Conservation (phyloP, 805 yeast species). For the Wickerhamiella lipophila region DNA sequence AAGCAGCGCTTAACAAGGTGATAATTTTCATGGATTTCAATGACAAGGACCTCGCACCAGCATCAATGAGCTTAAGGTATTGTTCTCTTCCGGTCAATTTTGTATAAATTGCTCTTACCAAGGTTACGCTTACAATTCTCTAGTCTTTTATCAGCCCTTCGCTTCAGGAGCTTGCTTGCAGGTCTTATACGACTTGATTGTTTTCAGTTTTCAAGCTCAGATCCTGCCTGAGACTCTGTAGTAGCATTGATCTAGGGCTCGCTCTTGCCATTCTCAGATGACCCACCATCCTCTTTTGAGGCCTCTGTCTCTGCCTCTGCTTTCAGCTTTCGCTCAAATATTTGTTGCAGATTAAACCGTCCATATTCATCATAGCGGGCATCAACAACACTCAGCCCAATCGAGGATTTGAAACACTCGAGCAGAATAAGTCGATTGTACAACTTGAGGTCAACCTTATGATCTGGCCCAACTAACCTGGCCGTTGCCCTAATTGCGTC, state of each 20-base stretch:
- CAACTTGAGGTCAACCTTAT: constrained; percentile 64
- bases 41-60: too few relatives aligned
- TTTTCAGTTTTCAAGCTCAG: too few relatives aligned
- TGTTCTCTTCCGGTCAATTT: too few relatives aligned
- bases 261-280: too few relatives aligned
- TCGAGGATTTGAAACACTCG: constrained; percentile 76
- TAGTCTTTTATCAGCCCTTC: too few relatives aligned
- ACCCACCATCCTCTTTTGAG: too few relatives aligned
- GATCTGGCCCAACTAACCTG: constrained; percentile 55
- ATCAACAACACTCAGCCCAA: constrained; percentile 76
- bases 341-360: constrained; percentile 71
- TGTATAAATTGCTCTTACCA: too few relatives aligned
- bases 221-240: not conserved
- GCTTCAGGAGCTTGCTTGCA: too few relatives aligned
- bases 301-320: not conserved
- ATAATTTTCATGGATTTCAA: not conserved
- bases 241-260: not conserved
- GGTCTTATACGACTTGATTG: too few relatives aligned
- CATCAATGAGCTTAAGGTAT: too few relatives aligned
- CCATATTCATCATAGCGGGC: constrained; percentile 43
- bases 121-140: too few relatives aligned
- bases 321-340: constrained; percentile 30
- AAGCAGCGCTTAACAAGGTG: not conserved
- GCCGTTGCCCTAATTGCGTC: constrained; percentile 68
- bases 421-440: constrained; percentile 70